These are phyloP conservation scores for Digitaria exilis DNA, from an alignment of 202 grass and related monocot species.

Conservation along the genomic window DNA sequence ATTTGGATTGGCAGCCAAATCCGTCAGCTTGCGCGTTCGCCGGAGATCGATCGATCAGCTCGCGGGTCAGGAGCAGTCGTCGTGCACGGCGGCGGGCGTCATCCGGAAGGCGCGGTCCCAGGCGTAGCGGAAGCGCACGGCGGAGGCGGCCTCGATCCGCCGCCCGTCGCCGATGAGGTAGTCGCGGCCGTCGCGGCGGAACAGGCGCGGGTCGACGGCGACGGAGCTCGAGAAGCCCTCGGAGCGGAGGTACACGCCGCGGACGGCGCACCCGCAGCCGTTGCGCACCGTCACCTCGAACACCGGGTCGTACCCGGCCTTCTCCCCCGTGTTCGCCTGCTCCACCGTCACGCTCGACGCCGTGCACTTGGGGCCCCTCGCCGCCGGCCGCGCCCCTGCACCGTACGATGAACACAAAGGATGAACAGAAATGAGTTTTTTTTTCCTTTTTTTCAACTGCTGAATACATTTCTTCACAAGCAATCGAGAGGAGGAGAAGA, in stretches of 20 bases:
- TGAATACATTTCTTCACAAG: not conserved
- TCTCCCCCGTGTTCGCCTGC: slow-evolving; percentile 51
- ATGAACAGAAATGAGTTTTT: not conserved
- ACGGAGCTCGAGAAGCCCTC: slow-evolving; percentile 69
- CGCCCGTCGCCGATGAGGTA: slow-evolving; percentile 60
- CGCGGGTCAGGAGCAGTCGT: slow-evolving; percentile 34
- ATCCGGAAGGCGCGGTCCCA: slow-evolving; percentile 78
- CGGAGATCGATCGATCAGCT: not conserved
- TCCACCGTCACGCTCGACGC: slow-evolving; percentile 54
- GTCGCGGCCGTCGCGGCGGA: slow-evolving; percentile 30
- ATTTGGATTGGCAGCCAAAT: not conserved
- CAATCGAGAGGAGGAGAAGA: not conserved
- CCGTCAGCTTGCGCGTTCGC: not conserved
- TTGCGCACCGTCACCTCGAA: slow-evolving; percentile 74
- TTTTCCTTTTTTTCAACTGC: not conserved
- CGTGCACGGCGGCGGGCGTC: slow-evolving; percentile 38
- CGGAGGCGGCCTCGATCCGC: slow-evolving; percentile 21
- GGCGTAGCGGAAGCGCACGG: slow-evolving; percentile 54
- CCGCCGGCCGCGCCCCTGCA: slow-evolving; percentile 3
- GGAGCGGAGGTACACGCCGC: slow-evolving; percentile 44
- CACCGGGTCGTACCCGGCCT: slow-evolving; percentile 46
- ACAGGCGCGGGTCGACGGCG: slow-evolving; percentile 54
- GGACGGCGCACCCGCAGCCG: slow-evolving; percentile 51
- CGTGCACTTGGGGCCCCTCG: slow-evolving; percentile 19
- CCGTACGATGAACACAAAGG: not conserved